A percentile compares a stretch with the other conserved stretches of the same genome.
Evolutionary conservation across 306 rosid genomes (phyloP).

Genomic region (Citrullus mucosospermus): DNA sequence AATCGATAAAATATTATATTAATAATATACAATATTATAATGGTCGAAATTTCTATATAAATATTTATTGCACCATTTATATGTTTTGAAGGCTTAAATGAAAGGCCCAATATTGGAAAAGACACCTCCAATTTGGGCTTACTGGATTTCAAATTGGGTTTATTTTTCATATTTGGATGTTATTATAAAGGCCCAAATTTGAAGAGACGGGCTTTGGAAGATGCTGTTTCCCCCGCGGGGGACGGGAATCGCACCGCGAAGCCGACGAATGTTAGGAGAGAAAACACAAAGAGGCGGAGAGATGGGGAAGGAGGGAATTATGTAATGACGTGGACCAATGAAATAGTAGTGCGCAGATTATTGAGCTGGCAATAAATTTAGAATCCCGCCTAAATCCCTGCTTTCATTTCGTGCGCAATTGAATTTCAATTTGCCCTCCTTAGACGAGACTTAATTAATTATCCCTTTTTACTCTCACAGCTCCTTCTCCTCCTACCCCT

Average conservation of each 20-base stretch:
- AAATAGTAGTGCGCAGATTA: conserved; percentile 26
- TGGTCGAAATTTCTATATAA: too few species aligned
- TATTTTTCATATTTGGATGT: neutral
- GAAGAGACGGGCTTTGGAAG: neutral
- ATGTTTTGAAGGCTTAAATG: too few species aligned
- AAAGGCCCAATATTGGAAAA: too few species aligned
- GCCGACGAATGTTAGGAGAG: neutral
- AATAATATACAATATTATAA: too few species aligned
- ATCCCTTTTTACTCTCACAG: conserved; percentile 12
- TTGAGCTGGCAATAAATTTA: conserved; percentile 63
- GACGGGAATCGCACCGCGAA: neutral
- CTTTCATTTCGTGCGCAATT: conserved; percentile 64
- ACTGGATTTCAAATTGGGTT: neutral
- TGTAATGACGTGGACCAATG: conserved; percentile 18
- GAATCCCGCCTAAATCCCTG: conserved; percentile 85
- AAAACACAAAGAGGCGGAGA: conserved; percentile 5
- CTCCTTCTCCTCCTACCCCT: conserved; percentile 6
- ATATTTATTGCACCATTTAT: too few species aligned
- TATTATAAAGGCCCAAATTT: neutral
- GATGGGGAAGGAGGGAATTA: neutral
- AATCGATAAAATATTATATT: too few species aligned
- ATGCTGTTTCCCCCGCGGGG: neutral
- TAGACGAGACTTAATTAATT: conserved; percentile 13
- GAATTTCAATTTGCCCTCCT: conserved; percentile 62
- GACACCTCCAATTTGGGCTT: too few species aligned